A percentile compares a stretch with the other conserved stretches of the same genome.
Evolutionary conservation across 352 stramenopile genomes (phyloP).

Genomic region (Phytopythium litorale): DNA sequence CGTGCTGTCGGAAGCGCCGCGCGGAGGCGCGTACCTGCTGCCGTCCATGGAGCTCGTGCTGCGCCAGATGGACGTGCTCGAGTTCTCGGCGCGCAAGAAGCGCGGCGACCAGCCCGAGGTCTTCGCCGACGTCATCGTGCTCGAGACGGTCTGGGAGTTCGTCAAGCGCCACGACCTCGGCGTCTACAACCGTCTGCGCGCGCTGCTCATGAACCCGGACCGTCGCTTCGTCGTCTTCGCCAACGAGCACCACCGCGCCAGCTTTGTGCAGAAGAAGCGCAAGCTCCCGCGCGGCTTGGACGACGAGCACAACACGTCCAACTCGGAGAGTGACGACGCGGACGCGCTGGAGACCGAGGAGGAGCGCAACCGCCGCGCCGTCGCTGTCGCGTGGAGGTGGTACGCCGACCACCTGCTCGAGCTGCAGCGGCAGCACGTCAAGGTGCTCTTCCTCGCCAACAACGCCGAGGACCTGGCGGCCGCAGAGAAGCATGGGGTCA

Average conservation of each 20-base stretch:
- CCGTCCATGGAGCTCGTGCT: constrained; percentile 89
- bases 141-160: constrained; percentile 90
- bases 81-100: constrained; percentile 75
- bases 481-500: constrained; percentile 43
- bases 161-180: constrained; percentile 86
- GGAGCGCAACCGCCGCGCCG: constrained; percentile 85
- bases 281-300: constrained; percentile 22
- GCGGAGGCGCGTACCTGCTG: constrained; percentile 67
- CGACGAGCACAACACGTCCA: constrained; percentile 27
- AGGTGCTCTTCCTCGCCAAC: constrained; percentile 64
- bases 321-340: constrained; percentile 21
- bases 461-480: constrained; percentile 48
- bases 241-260: constrained; percentile 89
- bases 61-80: constrained; percentile 89
- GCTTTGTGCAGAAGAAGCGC: constrained; percentile 63
- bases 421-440: constrained; percentile 40
- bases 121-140: constrained; percentile 84
- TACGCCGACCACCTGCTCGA: constrained; percentile 60
- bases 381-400: constrained; percentile 78
- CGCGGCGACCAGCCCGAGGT: constrained; percentile 22
- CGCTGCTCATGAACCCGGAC: constrained; percentile 79
- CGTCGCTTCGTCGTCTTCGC: constrained; percentile 91
- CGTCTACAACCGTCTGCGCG: constrained; percentile 86
- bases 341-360: constrained; percentile 42
- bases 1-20: constrained; percentile 46